phyloP scores from a whole-genome alignment of 1,139 yeast genomes.

The Candida mesenterica region DNA sequence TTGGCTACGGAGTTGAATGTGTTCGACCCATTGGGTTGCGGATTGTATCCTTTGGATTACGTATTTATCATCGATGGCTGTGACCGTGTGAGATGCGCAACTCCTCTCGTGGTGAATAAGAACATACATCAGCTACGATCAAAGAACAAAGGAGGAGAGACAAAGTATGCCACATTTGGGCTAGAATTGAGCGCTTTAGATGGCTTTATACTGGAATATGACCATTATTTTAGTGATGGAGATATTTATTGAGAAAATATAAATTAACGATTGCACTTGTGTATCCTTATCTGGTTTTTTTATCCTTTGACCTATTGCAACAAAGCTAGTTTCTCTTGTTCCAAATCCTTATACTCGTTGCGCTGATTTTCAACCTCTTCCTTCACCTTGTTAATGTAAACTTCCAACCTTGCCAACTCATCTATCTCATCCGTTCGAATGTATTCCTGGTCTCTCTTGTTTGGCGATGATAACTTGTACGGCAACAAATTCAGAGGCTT shows the following conservation, averaged over 20 bases:
- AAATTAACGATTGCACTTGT: no score
- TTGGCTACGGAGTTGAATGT: conserved; percentile 29
- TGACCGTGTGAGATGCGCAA: conserved; percentile 22
- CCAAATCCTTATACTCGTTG: conserved; percentile 50
- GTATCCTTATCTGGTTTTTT: no score
- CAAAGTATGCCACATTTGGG: conserved; percentile 12
- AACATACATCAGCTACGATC: conserved; percentile 1
- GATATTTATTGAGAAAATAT: no score
- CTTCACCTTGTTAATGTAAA: conserved; percentile 62
- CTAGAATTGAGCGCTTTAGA: conserved; percentile 19
- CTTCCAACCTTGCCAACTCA: conserved; percentile 70
- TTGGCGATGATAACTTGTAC: conserved; percentile 47
- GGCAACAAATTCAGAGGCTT: conserved; percentile 77
- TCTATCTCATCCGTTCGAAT: conserved; percentile 61
- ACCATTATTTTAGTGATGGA: conserved; percentile 11
- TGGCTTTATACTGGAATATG: conserved; percentile 23
- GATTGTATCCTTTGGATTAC: conserved; percentile 45
- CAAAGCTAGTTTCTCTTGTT: conserved; percentile 45
- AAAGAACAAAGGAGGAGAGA: conserved; percentile 8
- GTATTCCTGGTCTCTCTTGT: conserved; percentile 43
- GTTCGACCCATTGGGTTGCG: conserved; percentile 53
- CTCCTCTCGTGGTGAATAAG: conserved; percentile 19
- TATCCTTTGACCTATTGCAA: conserved; percentile 31
- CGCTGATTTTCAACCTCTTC: conserved; percentile 54
- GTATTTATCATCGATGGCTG: conserved; percentile 31